phyloP scores from a whole-genome alignment of 1,139 yeast genomes.

The Geotrichum fermentans region DNA sequence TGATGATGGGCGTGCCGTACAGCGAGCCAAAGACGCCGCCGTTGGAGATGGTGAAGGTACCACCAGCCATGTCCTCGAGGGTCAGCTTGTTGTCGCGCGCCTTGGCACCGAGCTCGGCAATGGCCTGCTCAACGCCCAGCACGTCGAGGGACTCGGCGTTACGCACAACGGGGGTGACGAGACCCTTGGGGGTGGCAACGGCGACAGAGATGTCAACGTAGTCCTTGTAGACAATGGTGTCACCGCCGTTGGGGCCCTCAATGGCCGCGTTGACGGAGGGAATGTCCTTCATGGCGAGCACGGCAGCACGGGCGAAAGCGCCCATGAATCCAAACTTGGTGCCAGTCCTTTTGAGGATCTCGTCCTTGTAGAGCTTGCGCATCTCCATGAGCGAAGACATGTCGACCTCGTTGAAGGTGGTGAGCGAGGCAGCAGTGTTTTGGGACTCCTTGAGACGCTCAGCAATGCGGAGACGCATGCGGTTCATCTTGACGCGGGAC shows the following conservation, averaged over 20 bases:
- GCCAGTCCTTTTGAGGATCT: slow-evolving; percentile 88
- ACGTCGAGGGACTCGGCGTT: slow-evolving; percentile 90
- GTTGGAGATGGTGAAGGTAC: slow-evolving; percentile 97
- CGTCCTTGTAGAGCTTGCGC: slow-evolving; percentile 96
- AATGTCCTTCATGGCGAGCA: slow-evolving; percentile 88
- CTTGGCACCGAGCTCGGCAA: slow-evolving; percentile 73
- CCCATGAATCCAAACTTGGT: slow-evolving; percentile 98
- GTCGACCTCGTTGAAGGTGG: slow-evolving; percentile 97
- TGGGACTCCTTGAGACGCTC: slow-evolving; percentile 99
- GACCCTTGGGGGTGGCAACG: slow-evolving; percentile 98
- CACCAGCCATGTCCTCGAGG: slow-evolving; percentile 98
- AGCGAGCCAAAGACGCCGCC: slow-evolving; percentile 99
- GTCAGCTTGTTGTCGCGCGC: slow-evolving; percentile 97
- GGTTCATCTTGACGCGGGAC: slow-evolving; percentile 95
- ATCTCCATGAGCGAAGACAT: slow-evolving; percentile 89
- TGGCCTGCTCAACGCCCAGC: slow-evolving; percentile 86
- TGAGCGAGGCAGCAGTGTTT: slow-evolving; percentile 96
- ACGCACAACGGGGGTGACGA: slow-evolving; percentile 96
- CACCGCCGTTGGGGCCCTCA: slow-evolving; percentile 64
- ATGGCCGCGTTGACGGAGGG: slow-evolving; percentile 96
- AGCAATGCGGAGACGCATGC: slow-evolving; percentile 98
- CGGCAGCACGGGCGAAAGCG: slow-evolving; percentile 89
- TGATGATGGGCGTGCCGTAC: slow-evolving; percentile 97
- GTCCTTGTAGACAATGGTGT: slow-evolving; percentile 93
- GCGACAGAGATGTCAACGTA: slow-evolving; percentile 94